Conservation (phyloP, 2,329 filamentous ascomycete species). For the Calonectria naviculata region DNA sequence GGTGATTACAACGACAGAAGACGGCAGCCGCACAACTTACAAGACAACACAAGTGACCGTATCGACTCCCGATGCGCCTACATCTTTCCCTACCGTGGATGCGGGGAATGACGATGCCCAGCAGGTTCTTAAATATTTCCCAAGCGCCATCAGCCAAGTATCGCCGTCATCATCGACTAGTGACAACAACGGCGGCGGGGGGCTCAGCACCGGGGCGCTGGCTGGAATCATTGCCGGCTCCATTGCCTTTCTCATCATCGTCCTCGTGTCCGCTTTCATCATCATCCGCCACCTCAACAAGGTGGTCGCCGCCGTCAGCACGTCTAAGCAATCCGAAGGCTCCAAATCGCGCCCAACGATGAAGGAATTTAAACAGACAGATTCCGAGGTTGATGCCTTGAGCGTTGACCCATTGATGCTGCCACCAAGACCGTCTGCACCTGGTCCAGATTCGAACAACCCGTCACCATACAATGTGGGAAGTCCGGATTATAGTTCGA, state of each 20-base stretch:
- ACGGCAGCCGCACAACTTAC: slow-evolving; percentile 51
- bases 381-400: slow-evolving; percentile 56
- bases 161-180: slow-evolving; percentile 39
- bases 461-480: slow-evolving; percentile 31
- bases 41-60: slow-evolving; percentile 53
- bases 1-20: slow-evolving; percentile 57
- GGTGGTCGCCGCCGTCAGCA: slow-evolving; percentile 53
- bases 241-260: slow-evolving; percentile 58
- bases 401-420: slow-evolving; percentile 55
- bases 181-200: slow-evolving; percentile 39
- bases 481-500: slow-evolving; percentile 43
- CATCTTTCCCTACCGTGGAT: slow-evolving; percentile 40
- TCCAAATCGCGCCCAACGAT: slow-evolving; percentile 48
- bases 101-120: slow-evolving; percentile 39
- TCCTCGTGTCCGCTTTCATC: slow-evolving; percentile 59
- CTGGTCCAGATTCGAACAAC: slow-evolving; percentile 31
- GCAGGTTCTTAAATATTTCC: slow-evolving; percentile 55
- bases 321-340: slow-evolving; percentile 46
- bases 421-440: slow-evolving; percentile 40
- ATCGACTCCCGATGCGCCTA: slow-evolving; percentile 51
- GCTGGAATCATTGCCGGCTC: slow-evolving; percentile 66
- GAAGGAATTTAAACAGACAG: slow-evolving; percentile 51
- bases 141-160: slow-evolving; percentile 56
- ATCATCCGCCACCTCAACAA: slow-evolving; percentile 63
- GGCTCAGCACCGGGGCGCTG: slow-evolving; percentile 54